A percentile compares a stretch with the other conserved stretches of the same genome.
Evolutionary conservation across 306 rosid species (phyloP).

Genomic region (Cicer judaicum): DNA sequence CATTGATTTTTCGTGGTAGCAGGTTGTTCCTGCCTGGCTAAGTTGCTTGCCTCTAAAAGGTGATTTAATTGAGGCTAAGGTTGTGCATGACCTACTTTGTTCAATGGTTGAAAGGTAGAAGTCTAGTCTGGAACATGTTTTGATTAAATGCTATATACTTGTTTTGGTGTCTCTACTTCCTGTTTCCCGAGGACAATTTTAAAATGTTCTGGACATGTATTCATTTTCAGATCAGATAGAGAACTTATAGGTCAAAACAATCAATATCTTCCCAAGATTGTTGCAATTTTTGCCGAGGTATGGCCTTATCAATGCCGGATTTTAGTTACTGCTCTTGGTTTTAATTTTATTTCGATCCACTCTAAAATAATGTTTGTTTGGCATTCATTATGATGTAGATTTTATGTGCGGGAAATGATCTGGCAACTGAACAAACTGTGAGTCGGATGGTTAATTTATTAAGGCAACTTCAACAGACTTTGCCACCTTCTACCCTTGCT

Average conservation of each 20-base stretch:
- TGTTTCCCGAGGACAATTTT: neutral
- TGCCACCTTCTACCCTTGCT: slow-evolving; percentile 94
- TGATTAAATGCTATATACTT: slow-evolving; percentile 13
- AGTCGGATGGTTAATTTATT: slow-evolving; percentile 84
- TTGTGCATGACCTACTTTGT: slow-evolving; percentile 74
- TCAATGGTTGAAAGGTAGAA: slow-evolving; percentile 76
- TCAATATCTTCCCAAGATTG: slow-evolving; percentile 74
- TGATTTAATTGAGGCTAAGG: slow-evolving; percentile 74
- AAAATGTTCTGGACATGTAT: slow-evolving; percentile 1
- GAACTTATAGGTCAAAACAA: slow-evolving; percentile 74
- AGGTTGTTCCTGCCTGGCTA: slow-evolving; percentile 80
- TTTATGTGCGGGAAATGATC: slow-evolving; percentile 82
- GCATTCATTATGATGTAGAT: slow-evolving; percentile 54
- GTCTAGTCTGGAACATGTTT: slow-evolving; percentile 34
- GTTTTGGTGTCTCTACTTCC: neutral
- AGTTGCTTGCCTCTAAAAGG: slow-evolving; percentile 75
- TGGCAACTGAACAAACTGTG: slow-evolving; percentile 87
- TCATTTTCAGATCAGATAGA: slow-evolving; percentile 65
- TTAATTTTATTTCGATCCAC: slow-evolving; percentile 8
- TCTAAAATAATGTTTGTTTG: slow-evolving; percentile 23
- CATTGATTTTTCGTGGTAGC: slow-evolving; percentile 37
- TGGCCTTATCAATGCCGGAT: slow-evolving; percentile 1
- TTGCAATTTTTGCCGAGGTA: slow-evolving; percentile 78
- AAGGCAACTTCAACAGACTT: slow-evolving; percentile 89
- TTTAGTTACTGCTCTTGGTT: slow-evolving; percentile 12